Base-by-base conservation (phyloP, 768 basidiomycete genomes). In the Collybiopsis confluens region DNA sequence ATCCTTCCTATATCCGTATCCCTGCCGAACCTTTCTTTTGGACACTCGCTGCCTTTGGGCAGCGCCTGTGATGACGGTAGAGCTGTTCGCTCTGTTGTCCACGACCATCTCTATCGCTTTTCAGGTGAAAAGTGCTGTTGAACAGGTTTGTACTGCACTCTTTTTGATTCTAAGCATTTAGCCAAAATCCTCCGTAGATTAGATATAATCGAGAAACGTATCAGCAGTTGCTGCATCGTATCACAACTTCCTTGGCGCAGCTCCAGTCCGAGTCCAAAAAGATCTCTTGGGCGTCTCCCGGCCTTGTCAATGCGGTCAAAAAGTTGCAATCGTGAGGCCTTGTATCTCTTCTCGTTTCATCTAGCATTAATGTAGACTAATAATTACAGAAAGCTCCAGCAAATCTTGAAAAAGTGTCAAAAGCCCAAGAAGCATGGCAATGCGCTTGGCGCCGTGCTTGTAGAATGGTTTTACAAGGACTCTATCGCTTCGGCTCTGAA, bases 1-100 rank as follows among this genome's bases (percentile, higher is more conserved):
- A 46, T n/a, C 52, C 54, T 21, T 36, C 56, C 42, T 58, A 55
- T 51, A 23, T 60, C 18, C 56, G 54, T 35, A 21, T 53, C 15
- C 48, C 54, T 53, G 43, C 45, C 40, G 21, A 23, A 21, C 36
- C 18, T 7, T 18, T 30, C 15, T 37, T 28, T 9, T 45, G 16
- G n/a, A 48, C 18, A 13, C 23, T 18, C n/a, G 21, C 49, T 21
- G 37, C 38, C 24, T 41, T 52, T 30, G 37, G 50, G 26, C 50
- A 23, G 40, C 16, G 18, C 24, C 48, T 37, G 23, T 15, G 3
- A 52, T 52, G 50, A 23, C 40, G 23, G 26, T 24, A 13, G 50
- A 52, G 30, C 7, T 52, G 11, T 41, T 52, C 13, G 40, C 50
- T 20, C 38, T 42, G 9, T 21, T 43, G n/a, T 52, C 50, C 40